Conservation (phyloP, 1,139 yeast species). For the Yamadazyma epiphylla region DNA sequence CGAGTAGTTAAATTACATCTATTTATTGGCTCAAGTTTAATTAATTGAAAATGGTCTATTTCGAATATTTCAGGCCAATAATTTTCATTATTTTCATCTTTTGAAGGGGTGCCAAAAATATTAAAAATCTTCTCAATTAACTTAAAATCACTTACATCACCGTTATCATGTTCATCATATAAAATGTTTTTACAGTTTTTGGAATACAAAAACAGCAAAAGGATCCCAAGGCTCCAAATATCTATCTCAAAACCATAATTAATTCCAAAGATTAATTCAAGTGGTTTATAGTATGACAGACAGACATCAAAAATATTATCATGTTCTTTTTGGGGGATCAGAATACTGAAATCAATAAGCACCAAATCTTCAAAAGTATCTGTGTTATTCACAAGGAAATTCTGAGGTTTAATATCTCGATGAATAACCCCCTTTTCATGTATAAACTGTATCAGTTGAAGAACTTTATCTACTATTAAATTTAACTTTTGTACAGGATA, state of each 20-base stretch:
- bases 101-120: conserved; percentile 66
- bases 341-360: conserved; percentile 78
- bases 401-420: conserved; percentile 82
- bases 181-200: conserved; percentile 40
- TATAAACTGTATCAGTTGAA: conserved; percentile 20
- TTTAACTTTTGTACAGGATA: conserved; percentile 14
- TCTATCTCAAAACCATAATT: conserved; percentile 66
- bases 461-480: conserved; percentile 17
- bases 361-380: conserved; percentile 33
- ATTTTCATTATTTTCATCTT: conserved; percentile 40
- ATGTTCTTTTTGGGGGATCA: conserved; percentile 37
- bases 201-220: conserved; percentile 60
- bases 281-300: conserved; percentile 77
- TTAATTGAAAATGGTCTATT: conserved; percentile 28
- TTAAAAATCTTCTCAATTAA: conserved; percentile 60
- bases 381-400: conserved; percentile 43
- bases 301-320: conserved; percentile 61
- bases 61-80: conserved; percentile 37
- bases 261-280: conserved; percentile 73
- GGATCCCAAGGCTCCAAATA: conserved; percentile 76
- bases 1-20: conserved; percentile 24
- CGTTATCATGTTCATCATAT: conserved; percentile 22
- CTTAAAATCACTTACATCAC: conserved; percentile 59
- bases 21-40: conserved; percentile 18
- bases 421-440: conserved; percentile 66